Evolutionary conservation across 306 rosid genomes (phyloP).

Genomic region (Carpinus viminea): DNA sequence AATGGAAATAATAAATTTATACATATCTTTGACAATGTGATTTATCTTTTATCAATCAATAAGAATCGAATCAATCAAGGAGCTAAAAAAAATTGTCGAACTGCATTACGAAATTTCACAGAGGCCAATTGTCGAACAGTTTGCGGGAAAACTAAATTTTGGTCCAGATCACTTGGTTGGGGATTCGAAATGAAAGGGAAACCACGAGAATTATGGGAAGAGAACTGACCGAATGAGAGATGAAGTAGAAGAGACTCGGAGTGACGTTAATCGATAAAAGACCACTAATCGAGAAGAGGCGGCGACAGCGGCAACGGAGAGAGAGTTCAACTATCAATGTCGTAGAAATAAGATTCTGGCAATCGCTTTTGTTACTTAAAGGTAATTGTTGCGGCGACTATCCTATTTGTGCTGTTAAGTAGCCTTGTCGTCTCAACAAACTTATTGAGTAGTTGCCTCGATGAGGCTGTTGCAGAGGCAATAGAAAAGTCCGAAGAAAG

Average conservation of each 20-base stretch:
- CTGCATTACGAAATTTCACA: neutral
- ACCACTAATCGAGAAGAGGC: neutral
- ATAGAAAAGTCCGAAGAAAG: no score
- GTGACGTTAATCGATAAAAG: neutral
- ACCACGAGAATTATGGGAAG: neutral
- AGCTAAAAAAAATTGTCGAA: no score
- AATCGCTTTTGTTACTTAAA: no score
- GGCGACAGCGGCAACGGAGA: neutral
- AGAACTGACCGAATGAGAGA: neutral
- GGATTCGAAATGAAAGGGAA: neutral
- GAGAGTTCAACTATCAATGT: no score
- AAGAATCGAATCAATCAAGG: neutral
- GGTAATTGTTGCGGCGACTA: no score
- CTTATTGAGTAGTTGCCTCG: no score
- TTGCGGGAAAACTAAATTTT: neutral
- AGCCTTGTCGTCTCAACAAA: no score
- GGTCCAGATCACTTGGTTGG: neutral
- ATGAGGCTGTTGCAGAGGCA: no score
- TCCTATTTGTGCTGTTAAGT: no score
- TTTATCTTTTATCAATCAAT: neutral
- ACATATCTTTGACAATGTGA: neutral
- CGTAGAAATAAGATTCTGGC: no score
- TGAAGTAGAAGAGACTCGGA: neutral
- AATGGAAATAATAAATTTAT: neutral
- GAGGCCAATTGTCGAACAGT: slow-evolving; percentile 30